These are phyloP conservation scores for Chaetomium fimeti DNA, from an alignment of 495 filamentous ascomycete species.

Conservation along the genomic window DNA sequence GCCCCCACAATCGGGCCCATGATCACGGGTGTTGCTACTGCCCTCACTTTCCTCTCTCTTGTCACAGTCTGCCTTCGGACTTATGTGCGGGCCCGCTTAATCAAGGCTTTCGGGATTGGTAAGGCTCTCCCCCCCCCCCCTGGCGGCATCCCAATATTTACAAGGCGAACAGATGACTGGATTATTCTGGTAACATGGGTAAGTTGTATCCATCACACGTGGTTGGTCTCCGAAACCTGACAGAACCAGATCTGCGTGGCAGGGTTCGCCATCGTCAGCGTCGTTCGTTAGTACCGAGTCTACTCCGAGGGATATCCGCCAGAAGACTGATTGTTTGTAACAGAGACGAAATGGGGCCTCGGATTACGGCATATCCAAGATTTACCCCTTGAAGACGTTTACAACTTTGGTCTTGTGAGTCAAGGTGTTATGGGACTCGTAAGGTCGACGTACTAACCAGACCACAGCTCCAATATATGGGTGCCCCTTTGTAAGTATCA, in stretches of 20 bases:
- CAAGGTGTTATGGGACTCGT: background rate
- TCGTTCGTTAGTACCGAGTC: conserved; percentile 30
- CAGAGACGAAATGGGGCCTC: conserved; percentile 47
- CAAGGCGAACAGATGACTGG: conserved; percentile 38
- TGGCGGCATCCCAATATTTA: background rate
- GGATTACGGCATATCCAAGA: conserved; percentile 36
- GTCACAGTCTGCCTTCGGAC: conserved; percentile 38
- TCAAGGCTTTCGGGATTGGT: conserved; percentile 40
- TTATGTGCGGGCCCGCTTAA: conserved; percentile 38
- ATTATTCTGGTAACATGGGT: conserved; percentile 42
- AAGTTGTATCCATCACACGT: conserved; percentile 4
- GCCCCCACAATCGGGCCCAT: conserved; percentile 38
- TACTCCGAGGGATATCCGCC: background rate
- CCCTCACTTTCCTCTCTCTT: conserved; percentile 39
- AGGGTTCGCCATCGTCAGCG: conserved; percentile 33
- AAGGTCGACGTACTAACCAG: conserved; percentile 14
- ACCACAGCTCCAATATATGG: conserved; percentile 41
- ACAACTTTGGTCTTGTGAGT: conserved; percentile 42
- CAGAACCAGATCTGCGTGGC: conserved; percentile 25
- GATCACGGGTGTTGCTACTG: conserved; percentile 36
- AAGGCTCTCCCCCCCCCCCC: conserved; percentile 3
- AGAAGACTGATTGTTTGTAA: background rate
- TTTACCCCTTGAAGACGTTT: conserved; percentile 39
- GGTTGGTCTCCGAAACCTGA: background rate
- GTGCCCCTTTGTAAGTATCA: conserved; percentile 42